These are phyloP conservation scores for Magnusiomyces fungicola DNA, from an alignment of 1,139 yeast genomes.

Conservation along the genomic window DNA sequence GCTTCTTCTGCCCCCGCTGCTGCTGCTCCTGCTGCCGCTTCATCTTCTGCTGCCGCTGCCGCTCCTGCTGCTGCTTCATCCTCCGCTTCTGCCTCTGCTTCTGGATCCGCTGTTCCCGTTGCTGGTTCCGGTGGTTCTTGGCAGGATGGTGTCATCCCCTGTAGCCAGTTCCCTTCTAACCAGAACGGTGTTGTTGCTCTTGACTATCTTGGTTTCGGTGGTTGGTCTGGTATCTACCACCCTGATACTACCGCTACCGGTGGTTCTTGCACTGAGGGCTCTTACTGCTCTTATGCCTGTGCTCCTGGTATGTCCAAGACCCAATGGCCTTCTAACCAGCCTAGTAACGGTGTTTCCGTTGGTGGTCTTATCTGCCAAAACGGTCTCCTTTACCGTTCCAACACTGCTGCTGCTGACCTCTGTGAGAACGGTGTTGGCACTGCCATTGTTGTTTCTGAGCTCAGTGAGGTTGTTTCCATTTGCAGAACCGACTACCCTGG, in stretches of 20 bases:
- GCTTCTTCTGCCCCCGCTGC: constrained; percentile 29
- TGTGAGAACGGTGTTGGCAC: constrained; percentile 78
- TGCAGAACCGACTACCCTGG: constrained; percentile 99
- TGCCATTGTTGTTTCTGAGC: constrained; percentile 62
- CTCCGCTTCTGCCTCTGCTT: constrained; percentile 30
- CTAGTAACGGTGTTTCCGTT: constrained; percentile 76
- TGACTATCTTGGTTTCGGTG: constrained; percentile 76
- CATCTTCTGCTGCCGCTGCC: constrained; percentile 24
- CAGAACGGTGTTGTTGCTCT: constrained; percentile 75
- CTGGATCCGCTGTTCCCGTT: constrained; percentile 36
- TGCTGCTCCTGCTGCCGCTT: constrained; percentile 30
- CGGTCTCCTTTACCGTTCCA: constrained; percentile 76
- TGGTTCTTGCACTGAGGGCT: constrained; percentile 70
- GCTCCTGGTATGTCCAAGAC: constrained; percentile 96
- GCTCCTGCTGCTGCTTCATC: constrained; percentile 25
- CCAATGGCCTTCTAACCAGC: constrained; percentile 89
- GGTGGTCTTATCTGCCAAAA: constrained; percentile 79
- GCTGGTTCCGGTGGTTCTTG: constrained; percentile 50
- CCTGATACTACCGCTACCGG: constrained; percentile 51
- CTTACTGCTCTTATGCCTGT: constrained; percentile 94
- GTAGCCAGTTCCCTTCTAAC: constrained; percentile 80
- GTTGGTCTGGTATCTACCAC: constrained; percentile 83
- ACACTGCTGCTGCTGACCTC: constrained; percentile 52
- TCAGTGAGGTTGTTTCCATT: constrained; percentile 62
- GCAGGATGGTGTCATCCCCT: constrained; percentile 71